phyloP scores from a whole-genome alignment of 352 stramenopile genomes.

The Aphanomyces stellatus region DNA sequence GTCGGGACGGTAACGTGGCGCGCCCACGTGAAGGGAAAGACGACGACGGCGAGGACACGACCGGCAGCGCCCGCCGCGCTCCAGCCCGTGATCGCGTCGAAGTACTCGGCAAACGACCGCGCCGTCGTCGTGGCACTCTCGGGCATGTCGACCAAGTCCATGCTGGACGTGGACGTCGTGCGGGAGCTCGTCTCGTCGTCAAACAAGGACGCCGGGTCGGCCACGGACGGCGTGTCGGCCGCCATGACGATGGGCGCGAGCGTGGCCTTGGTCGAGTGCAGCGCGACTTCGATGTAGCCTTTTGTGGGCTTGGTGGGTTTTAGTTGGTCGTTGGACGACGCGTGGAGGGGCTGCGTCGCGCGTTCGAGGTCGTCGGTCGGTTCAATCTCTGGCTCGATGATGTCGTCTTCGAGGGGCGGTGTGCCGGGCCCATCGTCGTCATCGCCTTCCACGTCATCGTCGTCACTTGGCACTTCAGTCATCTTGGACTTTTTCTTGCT shows the following conservation, averaged over 20 bases:
- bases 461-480: too few species aligned
- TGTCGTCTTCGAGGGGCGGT: neutral
- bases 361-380: neutral
- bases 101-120: neutral
- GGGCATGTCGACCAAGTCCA: neutral
- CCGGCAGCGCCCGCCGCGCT: neutral
- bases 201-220: neutral
- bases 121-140: neutral
- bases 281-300: neutral
- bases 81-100: conserved; percentile 1
- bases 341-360: neutral
- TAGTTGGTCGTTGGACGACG: neutral
- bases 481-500: too few species aligned
- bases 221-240: neutral
- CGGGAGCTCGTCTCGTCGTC: too few species aligned
- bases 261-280: neutral
- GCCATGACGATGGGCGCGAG: neutral
- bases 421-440: neutral
- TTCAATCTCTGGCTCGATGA: neutral
- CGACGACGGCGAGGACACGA: conserved; percentile 34
- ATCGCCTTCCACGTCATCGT: neutral
- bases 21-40: conserved; percentile 54
- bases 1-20: conserved; percentile 63
- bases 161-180: neutral
- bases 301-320: neutral